A percentile compares a stretch with the other conserved stretches of the same genome.
Conservation (phyloP, 306 rosid species). For the Cicer yamashitae region DNA sequence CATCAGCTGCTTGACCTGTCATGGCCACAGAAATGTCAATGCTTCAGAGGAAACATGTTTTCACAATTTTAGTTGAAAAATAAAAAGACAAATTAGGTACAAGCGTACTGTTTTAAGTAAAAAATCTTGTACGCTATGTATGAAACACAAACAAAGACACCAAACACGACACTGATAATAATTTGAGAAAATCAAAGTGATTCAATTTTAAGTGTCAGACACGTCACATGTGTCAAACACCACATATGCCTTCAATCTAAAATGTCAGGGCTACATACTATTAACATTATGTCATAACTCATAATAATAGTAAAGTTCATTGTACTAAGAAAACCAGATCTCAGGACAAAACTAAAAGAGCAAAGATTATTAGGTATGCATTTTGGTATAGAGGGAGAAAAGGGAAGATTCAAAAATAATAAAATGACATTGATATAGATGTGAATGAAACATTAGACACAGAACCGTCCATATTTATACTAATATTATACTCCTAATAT, state of each 20-base stretch:
- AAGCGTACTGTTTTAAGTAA: background rate
- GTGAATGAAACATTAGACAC: background rate
- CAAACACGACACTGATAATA: too few species aligned
- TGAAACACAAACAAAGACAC: too few species aligned
- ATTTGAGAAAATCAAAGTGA: too few species aligned
- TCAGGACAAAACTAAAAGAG: too few species aligned
- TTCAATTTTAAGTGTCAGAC: too few species aligned
- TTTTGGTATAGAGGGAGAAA: background rate
- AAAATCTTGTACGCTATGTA: too few species aligned
- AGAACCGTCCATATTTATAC: background rate
- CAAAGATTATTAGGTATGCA: background rate
- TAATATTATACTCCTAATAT: background rate
- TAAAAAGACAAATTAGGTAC: background rate
- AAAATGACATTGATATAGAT: background rate
- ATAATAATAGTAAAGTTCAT: background rate
- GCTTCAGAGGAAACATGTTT: conserved; percentile 43
- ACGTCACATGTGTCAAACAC: too few species aligned
- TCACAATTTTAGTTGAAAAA: conserved; percentile 11
- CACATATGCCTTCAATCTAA: too few species aligned
- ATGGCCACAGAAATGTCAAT: conserved; percentile 48
- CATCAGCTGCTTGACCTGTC: conserved; percentile 69
- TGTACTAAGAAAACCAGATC: too few species aligned
- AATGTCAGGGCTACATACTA: too few species aligned
- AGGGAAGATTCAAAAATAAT: background rate
- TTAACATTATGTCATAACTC: background rate